Evolutionary conservation across 1,139 yeast species (phyloP).

Genomic region (Suhomyces anneliseae): DNA sequence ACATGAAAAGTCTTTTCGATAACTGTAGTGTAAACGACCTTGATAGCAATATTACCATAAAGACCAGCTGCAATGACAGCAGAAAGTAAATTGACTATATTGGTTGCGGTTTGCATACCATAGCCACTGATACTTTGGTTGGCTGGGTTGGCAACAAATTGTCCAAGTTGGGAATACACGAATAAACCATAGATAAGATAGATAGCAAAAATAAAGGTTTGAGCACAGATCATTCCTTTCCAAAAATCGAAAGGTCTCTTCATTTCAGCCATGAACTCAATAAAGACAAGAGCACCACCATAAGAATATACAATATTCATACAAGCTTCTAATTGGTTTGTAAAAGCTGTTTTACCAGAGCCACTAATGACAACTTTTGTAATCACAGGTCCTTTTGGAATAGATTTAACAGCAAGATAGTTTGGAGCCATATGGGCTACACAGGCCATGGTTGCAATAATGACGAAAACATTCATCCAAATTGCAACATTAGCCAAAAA

Average conservation of each 20-base stretch:
- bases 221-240: constrained; percentile 4
- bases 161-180: constrained; percentile 3
- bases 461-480: constrained; percentile 4
- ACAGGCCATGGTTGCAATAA: constrained; percentile 4
- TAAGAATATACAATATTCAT: constrained; percentile 3
- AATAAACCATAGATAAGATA: constrained; percentile 2
- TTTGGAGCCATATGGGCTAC: constrained; percentile 3
- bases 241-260: constrained; percentile 4
- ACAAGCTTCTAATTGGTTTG: constrained; percentile 1
- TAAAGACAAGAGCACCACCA: constrained; percentile 4
- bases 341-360: neutral
- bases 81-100: neutral
- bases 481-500: constrained; percentile 2
- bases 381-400: constrained; percentile 1
- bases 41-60: constrained; percentile 3
- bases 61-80: constrained; percentile 4
- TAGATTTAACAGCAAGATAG: neutral
- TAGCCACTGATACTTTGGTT: constrained; percentile 3
- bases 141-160: constrained; percentile 2
- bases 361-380: constrained; percentile 1
- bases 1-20: constrained; percentile 1
- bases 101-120: constrained; percentile 2
- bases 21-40: constrained; percentile 1
- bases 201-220: neutral
- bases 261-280: constrained; percentile 5